A percentile compares a stretch with the other conserved stretches of the same genome.
Conservation (phyloP, 2,329 filamentous ascomycete species). For the Geosmithia morbida region DNA sequence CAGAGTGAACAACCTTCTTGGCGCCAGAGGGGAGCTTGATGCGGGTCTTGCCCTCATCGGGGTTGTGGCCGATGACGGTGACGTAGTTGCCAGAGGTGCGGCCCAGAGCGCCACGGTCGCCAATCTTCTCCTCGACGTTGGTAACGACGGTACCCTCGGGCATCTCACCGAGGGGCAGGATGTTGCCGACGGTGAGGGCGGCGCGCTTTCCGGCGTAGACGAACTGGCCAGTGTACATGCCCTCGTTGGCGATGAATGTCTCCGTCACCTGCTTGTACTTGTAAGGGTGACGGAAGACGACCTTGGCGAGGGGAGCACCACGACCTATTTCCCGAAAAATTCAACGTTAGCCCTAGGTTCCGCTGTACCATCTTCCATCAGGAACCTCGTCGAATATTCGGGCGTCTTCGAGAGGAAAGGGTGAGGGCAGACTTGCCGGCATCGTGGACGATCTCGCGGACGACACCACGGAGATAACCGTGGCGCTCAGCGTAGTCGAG, state of each 20-base stretch:
- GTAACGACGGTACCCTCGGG: constrained; percentile 98
- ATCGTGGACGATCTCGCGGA: constrained; percentile 99
- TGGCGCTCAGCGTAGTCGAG: constrained; percentile 96
- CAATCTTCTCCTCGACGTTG: constrained; percentile 98
- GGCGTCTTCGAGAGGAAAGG: constrained; percentile 3
- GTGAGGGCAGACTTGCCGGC: constrained; percentile 40
- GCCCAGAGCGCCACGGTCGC: constrained; percentile 91
- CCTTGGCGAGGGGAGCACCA: constrained; percentile 93
- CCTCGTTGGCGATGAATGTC: constrained; percentile 99
- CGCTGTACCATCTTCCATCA: constrained; percentile 1
- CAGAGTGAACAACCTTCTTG: constrained; percentile 96
- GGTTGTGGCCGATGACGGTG: constrained; percentile 95
- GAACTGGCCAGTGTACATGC: constrained; percentile 99
- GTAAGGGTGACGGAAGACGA: constrained; percentile 96
- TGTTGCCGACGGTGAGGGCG: constrained; percentile 89
- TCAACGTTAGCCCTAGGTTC: constrained; percentile 10
- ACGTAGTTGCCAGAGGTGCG: constrained; percentile 99
- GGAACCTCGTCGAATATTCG: constrained; percentile 5
- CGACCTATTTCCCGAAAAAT: constrained; percentile 30
- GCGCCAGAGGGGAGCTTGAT: constrained; percentile 98
- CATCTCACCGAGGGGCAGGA: constrained; percentile 86
- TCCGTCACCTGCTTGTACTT: constrained; percentile 94
- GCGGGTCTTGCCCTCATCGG: constrained; percentile 97
- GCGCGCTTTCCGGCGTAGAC: constrained; percentile 99
- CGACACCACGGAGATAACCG: constrained; percentile 93